These are phyloP conservation scores for Quercus dentata DNA, from an alignment of 306 rosid species.

Conservation along the genomic window DNA sequence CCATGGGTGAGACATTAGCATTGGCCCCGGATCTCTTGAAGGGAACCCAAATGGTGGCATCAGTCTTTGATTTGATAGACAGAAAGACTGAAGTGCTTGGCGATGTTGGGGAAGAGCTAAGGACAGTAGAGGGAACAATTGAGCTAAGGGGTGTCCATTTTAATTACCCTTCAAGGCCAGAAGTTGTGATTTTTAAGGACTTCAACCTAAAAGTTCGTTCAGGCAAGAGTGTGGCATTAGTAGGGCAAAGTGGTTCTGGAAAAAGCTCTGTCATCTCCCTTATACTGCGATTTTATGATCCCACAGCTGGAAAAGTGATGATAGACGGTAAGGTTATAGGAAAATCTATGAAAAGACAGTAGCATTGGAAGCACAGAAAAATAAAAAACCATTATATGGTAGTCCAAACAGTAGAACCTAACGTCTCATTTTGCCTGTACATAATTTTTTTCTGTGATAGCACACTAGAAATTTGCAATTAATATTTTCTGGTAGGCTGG, in stretches of 20 bases:
- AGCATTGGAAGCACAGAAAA: not conserved
- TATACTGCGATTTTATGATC: conserved; percentile 87
- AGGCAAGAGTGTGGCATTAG: conserved; percentile 79
- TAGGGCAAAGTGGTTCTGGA: conserved; percentile 98
- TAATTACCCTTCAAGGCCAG: conserved; percentile 90
- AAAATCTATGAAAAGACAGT: not conserved
- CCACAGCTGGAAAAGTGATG: conserved; percentile 70
- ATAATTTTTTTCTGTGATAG: not conserved
- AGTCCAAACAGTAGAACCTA: not conserved
- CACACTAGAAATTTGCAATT: not conserved
- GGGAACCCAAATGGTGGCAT: conserved; percentile 95
- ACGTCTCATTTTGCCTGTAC: not conserved
- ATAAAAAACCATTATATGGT: not conserved
- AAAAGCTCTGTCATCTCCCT: conserved; percentile 93
- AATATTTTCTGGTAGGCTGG: not conserved
- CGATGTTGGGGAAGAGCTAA: conserved; percentile 69
- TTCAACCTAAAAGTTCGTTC: conserved; percentile 70
- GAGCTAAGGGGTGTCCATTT: conserved; percentile 74
- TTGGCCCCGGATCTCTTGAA: conserved; percentile 89
- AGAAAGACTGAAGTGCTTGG: conserved; percentile 59
- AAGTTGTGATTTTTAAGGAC: conserved; percentile 74
- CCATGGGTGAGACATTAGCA: conserved; percentile 92
- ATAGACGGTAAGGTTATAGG: conserved; percentile 67
- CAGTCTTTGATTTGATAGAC: conserved; percentile 80
- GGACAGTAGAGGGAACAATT: conserved; percentile 72